Conservation (phyloP, 345 rosid genomes). For the Brassica nigra region DNA sequence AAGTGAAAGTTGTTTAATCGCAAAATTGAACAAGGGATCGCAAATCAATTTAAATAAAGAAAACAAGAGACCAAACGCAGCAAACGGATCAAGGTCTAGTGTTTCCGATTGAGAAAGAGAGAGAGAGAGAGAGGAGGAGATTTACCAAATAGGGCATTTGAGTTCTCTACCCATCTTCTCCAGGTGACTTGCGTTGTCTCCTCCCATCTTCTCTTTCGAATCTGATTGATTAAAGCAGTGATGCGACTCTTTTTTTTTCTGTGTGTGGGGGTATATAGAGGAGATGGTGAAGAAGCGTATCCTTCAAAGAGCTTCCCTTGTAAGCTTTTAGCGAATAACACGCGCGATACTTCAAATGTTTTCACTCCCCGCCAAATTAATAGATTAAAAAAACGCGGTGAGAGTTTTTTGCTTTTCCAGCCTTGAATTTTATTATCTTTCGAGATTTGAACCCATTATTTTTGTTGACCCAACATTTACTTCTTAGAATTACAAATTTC, state of each 20-base stretch:
- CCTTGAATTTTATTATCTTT: neutral
- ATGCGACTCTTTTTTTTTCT: neutral
- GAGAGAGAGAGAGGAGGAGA: neutral
- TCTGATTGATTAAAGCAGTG: neutral
- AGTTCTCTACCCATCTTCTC: constrained; percentile 95
- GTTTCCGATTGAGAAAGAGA: neutral
- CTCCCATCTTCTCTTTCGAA: constrained; percentile 53
- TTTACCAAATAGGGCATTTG: constrained; percentile 92
- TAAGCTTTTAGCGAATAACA: constrained; percentile 16
- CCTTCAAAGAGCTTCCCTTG: constrained; percentile 25
- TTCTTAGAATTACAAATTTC: neutral
- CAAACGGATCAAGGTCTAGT: neutral
- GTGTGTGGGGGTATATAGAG: neutral
- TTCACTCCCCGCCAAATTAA: constrained; percentile 23
- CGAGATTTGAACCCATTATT: neutral
- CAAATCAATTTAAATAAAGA: neutral
- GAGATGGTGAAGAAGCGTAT: constrained; percentile 19
- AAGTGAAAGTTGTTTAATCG: neutral
- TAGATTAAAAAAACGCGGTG: neutral
- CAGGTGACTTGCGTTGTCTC: constrained; percentile 48
- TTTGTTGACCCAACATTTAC: neutral
- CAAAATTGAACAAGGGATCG: neutral
- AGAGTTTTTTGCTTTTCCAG: neutral
- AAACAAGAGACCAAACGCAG: neutral
- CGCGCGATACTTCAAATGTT: neutral